A percentile compares a stretch with the other conserved stretches of the same genome.
Evolutionary conservation across 768 basidiomycete species (phyloP).

Genomic region (Mycena capillaripes): DNA sequence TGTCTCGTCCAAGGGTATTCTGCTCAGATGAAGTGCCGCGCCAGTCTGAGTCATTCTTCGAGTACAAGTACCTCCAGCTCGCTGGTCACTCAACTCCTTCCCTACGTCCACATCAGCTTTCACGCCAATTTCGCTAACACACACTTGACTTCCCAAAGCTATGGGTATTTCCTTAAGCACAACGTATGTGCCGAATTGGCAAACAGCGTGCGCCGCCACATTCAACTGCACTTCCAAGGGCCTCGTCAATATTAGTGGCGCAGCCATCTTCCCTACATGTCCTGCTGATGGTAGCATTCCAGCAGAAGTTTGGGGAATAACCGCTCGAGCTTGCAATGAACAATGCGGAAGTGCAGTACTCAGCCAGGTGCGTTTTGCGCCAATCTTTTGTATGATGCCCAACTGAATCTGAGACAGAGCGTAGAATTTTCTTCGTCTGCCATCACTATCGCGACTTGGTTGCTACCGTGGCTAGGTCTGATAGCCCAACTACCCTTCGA

Average conservation of each 20-base stretch:
- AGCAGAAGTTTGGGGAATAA: conserved; percentile 30
- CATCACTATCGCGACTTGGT: conserved; percentile 27
- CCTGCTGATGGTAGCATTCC: conserved; percentile 5
- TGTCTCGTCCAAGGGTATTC: too few species aligned
- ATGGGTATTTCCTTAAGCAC: conserved; percentile 27
- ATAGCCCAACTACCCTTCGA: conserved; percentile 36
- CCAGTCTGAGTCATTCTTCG: too few species aligned
- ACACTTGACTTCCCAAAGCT: too few species aligned
- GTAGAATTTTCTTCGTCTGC: conserved; percentile 7
- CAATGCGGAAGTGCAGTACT: conserved; percentile 16
- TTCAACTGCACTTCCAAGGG: conserved; percentile 28
- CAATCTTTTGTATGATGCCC: too few species aligned
- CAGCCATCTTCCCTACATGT: neutral
- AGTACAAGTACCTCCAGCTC: too few species aligned
- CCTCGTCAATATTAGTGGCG: conserved; percentile 21
- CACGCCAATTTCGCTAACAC: too few species aligned
- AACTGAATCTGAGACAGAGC: too few species aligned
- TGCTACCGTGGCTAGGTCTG: conserved; percentile 37
- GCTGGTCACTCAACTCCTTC: too few species aligned
- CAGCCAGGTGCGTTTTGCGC: too few species aligned
- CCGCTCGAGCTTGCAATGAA: conserved; percentile 5
- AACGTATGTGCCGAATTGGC: conserved; percentile 13
- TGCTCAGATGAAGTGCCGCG: too few species aligned
- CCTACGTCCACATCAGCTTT: too few species aligned
- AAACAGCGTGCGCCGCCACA: neutral